Conservation (phyloP, 2,329 filamentous ascomycete species). For the Cryphonectria nitschkei region DNA sequence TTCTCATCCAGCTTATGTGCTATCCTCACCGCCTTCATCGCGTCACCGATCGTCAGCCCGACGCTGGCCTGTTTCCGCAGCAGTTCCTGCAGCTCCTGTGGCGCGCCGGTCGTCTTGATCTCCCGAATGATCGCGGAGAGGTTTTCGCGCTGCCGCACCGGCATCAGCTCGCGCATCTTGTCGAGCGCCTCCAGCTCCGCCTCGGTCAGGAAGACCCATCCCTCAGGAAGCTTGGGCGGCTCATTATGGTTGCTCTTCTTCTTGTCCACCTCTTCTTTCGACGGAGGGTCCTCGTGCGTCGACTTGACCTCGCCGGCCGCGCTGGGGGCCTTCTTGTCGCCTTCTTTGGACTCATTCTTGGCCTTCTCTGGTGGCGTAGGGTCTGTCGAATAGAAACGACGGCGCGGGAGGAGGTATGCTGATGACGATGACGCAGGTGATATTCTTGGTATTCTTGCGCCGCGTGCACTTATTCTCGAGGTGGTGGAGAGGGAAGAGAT, state of each 20-base stretch:
- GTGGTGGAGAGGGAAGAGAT: slow-evolving; percentile 33
- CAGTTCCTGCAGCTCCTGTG: slow-evolving; percentile 65
- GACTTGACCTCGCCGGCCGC: slow-evolving; percentile 1
- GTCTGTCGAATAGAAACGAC: slow-evolving; percentile 35
- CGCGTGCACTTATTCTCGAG: slow-evolving; percentile 30
- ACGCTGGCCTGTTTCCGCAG: slow-evolving; percentile 61
- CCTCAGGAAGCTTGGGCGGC: slow-evolving; percentile 42
- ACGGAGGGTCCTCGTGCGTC: slow-evolving; percentile 5
- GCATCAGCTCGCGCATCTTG: slow-evolving; percentile 64
- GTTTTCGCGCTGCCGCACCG: slow-evolving; percentile 61
- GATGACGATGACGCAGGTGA: slow-evolving; percentile 29
- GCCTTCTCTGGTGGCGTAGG: slow-evolving; percentile 20
- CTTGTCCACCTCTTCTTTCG: slow-evolving; percentile 9
- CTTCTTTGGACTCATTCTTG: slow-evolving; percentile 19
- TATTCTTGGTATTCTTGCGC: slow-evolving; percentile 31
- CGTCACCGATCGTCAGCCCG: slow-evolving; percentile 47
- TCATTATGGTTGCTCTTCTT: background rate
- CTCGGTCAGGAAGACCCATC: slow-evolving; percentile 52
- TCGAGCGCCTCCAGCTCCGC: slow-evolving; percentile 58
- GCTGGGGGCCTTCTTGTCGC: slow-evolving; percentile 9
- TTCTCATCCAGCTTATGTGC: slow-evolving; percentile 59
- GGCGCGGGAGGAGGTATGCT: slow-evolving; percentile 27
- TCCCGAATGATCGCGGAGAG: slow-evolving; percentile 64
- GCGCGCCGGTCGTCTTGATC: slow-evolving; percentile 71
- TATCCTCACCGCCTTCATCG: slow-evolving; percentile 63